phyloP scores from a whole-genome alignment of 73 alveolate genomes.

The Paramecium pentaurelia region DNA sequence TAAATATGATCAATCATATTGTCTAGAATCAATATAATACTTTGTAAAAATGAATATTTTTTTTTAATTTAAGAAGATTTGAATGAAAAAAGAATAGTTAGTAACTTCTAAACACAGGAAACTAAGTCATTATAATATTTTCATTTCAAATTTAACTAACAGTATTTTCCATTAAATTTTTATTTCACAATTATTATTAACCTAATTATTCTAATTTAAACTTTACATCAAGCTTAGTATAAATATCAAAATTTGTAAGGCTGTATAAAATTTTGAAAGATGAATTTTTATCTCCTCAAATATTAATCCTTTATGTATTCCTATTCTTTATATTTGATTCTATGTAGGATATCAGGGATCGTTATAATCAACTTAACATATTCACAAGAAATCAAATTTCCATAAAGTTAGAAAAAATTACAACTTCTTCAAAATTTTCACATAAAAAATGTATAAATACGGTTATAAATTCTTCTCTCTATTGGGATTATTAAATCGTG shows the following conservation, averaged over 20 bases:
- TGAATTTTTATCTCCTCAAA: not conserved
- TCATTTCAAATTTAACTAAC: not conserved
- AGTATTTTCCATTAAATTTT: not conserved
- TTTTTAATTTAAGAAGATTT: not conserved
- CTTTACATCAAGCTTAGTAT: not conserved
- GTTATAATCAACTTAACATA: not conserved
- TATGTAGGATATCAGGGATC: not conserved
- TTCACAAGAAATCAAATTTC: no score
- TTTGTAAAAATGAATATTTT: not conserved
- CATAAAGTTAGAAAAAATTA: no score
- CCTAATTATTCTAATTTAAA: not conserved
- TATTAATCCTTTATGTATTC: not conserved
- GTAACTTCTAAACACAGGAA: not conserved
- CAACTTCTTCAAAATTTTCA: no score
- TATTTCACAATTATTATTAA: no score
- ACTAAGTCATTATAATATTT: not conserved
- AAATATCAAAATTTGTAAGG: not conserved
- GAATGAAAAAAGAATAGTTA: not conserved
- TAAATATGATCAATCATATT: not conserved
- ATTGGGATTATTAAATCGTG: no score
- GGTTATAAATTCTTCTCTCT: no score
- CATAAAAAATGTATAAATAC: no score
- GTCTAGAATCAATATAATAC: not conserved
- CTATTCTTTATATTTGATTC: not conserved
- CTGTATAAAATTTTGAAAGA: not conserved